Evolutionary conservation across 2,329 filamentous ascomycete species (phyloP), one percentile per base, ranked within the genome.

Genomic region (Rutstroemia sp.): DNA sequence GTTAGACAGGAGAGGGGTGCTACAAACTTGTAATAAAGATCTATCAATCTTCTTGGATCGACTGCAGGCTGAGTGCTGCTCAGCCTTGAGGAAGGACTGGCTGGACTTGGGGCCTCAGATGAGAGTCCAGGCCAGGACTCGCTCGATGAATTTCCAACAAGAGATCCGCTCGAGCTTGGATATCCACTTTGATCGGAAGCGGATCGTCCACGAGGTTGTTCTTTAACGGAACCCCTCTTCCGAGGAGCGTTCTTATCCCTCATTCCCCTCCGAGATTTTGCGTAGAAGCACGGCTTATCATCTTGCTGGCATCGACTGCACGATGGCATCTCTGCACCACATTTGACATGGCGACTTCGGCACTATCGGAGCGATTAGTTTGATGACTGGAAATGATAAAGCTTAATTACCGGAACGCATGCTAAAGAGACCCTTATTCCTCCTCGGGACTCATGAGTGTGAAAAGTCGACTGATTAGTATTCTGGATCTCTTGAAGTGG

Each of bases 201-300:
- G 4, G 25, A 44, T 34, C 57, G 55, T 42, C 37, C 54, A 34
- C 44, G 55, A 21, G 23, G 49, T 41, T 51, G 56, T 44, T 58
- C 55, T 50, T 56, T 58, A 25, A 56, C 38, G 3, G 61, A 59
- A 14, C 42, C 48, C 46, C 54, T 59, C 39, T 63, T 66, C 30
- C 58, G 55, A 34, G 61, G 56, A 7, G 60, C 57, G 53, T 57
- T 65, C 47, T 58, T 59, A 37, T 66, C 63, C 52, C 64, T 59
- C 63, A 66, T 73, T 12, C 77, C 76, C 61, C 77, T 70, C 38
- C 76, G 71, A 12, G 77, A 79, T 59, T 74, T 74, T 19, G 74
- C 70, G 65, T 79, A 79, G 57, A 71, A 71, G 56, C 77, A 79
- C 27, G 73, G 67, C 57, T 75, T 75, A 25, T 71, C 71, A 46